These are phyloP conservation scores for Calonectria montana DNA, from an alignment of 2,329 filamentous ascomycete species.

Conservation along the genomic window DNA sequence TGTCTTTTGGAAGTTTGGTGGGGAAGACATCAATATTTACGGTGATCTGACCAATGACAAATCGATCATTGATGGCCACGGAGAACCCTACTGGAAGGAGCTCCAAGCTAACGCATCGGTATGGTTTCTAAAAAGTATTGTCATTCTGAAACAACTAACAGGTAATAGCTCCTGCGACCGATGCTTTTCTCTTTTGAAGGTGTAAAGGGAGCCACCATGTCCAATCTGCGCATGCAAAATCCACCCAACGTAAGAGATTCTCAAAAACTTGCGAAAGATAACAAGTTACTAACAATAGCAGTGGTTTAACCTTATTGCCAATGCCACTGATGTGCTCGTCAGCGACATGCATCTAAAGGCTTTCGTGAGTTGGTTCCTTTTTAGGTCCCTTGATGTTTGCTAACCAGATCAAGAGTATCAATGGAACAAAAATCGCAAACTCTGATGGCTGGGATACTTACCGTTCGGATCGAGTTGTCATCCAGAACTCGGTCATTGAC, in stretches of 20 bases:
- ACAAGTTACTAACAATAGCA: slow-evolving; percentile 1
- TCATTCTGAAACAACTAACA: slow-evolving; percentile 65
- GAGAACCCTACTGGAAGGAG: slow-evolving; percentile 40
- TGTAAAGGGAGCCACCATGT: slow-evolving; percentile 64
- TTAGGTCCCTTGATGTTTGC: rapidly evolving
- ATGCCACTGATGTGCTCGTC: slow-evolving; percentile 73
- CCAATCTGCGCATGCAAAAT: slow-evolving; percentile 70
- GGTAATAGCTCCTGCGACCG: slow-evolving; percentile 32
- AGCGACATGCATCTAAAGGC: slow-evolving; percentile 71
- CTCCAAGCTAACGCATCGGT: slow-evolving; percentile 32
- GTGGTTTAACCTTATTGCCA: slow-evolving; percentile 69
- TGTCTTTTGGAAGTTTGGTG: slow-evolving; percentile 47
- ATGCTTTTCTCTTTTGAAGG: slow-evolving; percentile 38
- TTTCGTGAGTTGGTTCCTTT: slow-evolving; percentile 43
- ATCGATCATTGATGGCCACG: slow-evolving; percentile 67
- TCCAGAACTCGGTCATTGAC: slow-evolving; percentile 71
- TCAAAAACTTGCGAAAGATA: background rate
- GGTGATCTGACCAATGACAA: slow-evolving; percentile 74
- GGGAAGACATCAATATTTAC: slow-evolving; percentile 68
- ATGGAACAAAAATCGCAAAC: slow-evolving; percentile 55
- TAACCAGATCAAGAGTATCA: slow-evolving; percentile 25
- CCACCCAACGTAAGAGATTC: slow-evolving; percentile 50
- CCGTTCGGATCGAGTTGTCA: slow-evolving; percentile 69
- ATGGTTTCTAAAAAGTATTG: slow-evolving; percentile 55
- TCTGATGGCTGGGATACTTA: slow-evolving; percentile 76